Conservation (phyloP, 805 yeast species). For the Kuraishia molischiana region DNA sequence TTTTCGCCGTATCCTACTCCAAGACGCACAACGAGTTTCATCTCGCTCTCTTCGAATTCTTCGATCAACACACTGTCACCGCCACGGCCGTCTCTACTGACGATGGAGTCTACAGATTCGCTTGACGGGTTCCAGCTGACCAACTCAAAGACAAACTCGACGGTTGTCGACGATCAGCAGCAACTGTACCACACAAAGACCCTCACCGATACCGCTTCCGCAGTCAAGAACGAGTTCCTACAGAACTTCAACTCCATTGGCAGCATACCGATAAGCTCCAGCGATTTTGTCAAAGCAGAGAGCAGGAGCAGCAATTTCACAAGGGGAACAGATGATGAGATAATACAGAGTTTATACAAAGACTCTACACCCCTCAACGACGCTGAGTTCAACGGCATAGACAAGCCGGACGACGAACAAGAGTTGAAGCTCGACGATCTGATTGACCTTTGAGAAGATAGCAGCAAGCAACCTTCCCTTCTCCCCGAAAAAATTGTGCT, state of each 20-base stretch:
- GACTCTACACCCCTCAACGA: background rate
- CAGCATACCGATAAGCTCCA: background rate
- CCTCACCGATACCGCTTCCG: background rate
- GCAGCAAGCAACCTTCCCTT: no score
- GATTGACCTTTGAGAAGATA: background rate
- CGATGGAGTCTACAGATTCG: conserved; percentile 13
- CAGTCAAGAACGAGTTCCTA: background rate
- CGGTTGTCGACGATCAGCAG: conserved; percentile 23
- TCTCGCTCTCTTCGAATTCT: conserved; percentile 1
- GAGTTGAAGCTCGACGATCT: background rate
- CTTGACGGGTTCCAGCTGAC: conserved; percentile 15
- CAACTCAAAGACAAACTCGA: conserved; percentile 21
- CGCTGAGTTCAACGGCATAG: background rate
- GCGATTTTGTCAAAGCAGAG: background rate
- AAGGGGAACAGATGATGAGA: background rate
- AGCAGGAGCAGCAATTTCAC: no score
- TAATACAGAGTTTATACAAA: background rate
- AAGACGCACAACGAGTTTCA: conserved; percentile 2
- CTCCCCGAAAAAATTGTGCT: no score
- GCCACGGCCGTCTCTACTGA: conserved; percentile 15
- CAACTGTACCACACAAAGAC: conserved; percentile 10
- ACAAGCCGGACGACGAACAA: background rate
- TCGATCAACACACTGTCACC: conserved; percentile 1
- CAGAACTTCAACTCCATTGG: background rate
- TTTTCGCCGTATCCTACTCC: conserved; percentile 6